These are phyloP conservation scores for Chlorella vulgaris DNA, from an alignment of 139 green algal species.

Conservation along the genomic window DNA sequence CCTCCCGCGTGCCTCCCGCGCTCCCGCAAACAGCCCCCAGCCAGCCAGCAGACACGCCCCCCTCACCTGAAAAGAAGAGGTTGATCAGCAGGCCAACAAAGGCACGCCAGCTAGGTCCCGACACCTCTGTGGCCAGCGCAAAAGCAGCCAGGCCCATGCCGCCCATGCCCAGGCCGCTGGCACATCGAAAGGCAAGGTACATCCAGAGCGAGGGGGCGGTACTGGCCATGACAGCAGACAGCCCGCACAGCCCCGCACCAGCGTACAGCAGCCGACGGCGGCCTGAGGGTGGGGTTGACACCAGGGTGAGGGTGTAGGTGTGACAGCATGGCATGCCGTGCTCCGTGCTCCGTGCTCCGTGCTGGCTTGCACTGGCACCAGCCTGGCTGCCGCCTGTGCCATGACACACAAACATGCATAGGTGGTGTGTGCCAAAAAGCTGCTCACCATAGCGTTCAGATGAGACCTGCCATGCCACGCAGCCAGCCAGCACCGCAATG, in stretches of 20 bases:
- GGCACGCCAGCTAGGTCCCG: conserved; percentile 60
- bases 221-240: conserved; percentile 16
- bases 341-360: neutral
- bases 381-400: neutral
- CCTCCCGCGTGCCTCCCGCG: no score
- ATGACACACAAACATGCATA: neutral
- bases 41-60: neutral
- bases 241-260: conserved; percentile 20
- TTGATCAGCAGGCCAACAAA: conserved; percentile 42
- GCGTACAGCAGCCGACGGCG: conserved; percentile 33
- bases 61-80: conserved; percentile 23
- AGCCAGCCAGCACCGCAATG: conserved; percentile 62
- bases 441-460: conserved; percentile 46
- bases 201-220: conserved; percentile 48
- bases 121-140: conserved; percentile 56
- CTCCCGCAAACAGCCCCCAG: neutral
- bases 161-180: conserved; percentile 56
- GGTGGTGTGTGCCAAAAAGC: neutral
- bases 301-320: neutral
- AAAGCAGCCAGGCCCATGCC: conserved; percentile 57
- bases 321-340: neutral
- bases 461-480: conserved; percentile 44
- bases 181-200: conserved; percentile 54
- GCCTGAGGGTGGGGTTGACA: conserved; percentile 2
- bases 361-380: neutral